Base-by-base conservation (phyloP, 2,329 filamentous ascomycete genomes). In the Pseudocercospora eumusae region DNA sequence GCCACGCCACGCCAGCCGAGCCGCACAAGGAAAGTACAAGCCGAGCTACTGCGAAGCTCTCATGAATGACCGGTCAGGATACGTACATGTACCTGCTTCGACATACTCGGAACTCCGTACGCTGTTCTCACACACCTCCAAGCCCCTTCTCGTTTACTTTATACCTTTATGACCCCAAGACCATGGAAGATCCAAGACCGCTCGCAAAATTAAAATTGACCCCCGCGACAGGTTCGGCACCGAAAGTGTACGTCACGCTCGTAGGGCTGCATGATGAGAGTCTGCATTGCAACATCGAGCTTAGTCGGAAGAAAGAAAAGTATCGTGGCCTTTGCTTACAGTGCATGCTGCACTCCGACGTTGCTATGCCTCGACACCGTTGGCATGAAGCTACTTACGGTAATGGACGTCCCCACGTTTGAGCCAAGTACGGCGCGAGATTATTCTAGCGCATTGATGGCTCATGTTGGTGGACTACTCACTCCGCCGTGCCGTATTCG, bases 41-140 rank as follows among this genome's bases (percentile, higher is more conserved):
- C 31, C 53, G 53, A 56, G 53, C 53, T 56, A 56, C 53, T 56
- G 53, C 53, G 53, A 44, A 44, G 25, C 20, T 20, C 53, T 56
- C 42, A n/a, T n/a, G n/a, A n/a, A n/a, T n/a, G 28, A 56, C 53
- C 53, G 53, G 53, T 56, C 53, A 42, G 53, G 31, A 42, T 56
- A 56, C 53, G 33, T 56, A 56, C 44, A 56, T 33, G 53, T 44
- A 56, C 47, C 53, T 56, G 53, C 53, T 42, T 56, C 53, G 53
- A 56, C 28, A n/a, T n/a, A n/a, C n/a, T n/a, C n/a, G n/a, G n/a
- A n/a, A n/a, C n/a, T n/a, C n/a, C n/a, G n/a, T n/a, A 45, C 45
- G 9, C 13, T 27, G 9, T 50, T 50, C 45, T n/a, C n/a, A 50
- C 47, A 52, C 44, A 47, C 4, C 27, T 18, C 27, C 50, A 54